phyloP scores from a whole-genome alignment of 1,284 basidiomycete genomes.

The Peniophora sp. region DNA sequence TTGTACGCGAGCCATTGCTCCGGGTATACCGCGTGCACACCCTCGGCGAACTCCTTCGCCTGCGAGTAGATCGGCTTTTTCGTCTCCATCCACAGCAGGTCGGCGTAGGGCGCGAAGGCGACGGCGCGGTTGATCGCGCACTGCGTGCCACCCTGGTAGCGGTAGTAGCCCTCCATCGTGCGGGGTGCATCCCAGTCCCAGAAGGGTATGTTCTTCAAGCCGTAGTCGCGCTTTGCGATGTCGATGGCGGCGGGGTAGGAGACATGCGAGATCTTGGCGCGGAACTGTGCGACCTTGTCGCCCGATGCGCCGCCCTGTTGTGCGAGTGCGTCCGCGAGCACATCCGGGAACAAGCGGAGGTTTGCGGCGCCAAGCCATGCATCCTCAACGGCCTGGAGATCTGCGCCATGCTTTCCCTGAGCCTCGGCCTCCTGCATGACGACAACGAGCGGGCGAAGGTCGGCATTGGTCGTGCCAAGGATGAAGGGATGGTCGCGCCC shows the following conservation, averaged over 20 bases:
- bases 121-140: slow-evolving; percentile 90
- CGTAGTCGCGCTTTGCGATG: slow-evolving; percentile 78
- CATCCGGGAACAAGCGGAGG: slow-evolving; percentile 73
- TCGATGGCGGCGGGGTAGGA: slow-evolving; percentile 67
- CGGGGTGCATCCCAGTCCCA: slow-evolving; percentile 95
- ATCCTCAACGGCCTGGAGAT: slow-evolving; percentile 85
- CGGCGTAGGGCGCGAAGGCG: slow-evolving; percentile 91
- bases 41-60: slow-evolving; percentile 87
- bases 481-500: slow-evolving; percentile 96
- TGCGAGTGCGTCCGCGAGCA: slow-evolving; percentile 67
- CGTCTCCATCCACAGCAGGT: slow-evolving; percentile 97
- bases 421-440: slow-evolving; percentile 83
- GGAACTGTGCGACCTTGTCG: slow-evolving; percentile 47
- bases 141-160: slow-evolving; percentile 94
- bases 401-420: slow-evolving; percentile 71
- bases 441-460: slow-evolving; percentile 57
- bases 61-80: slow-evolving; percentile 93
- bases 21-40: slow-evolving; percentile 76
- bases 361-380: slow-evolving; percentile 76
- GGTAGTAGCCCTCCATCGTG: slow-evolving; percentile 93
- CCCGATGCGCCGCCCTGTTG: slow-evolving; percentile 50
- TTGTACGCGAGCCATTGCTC: slow-evolving; percentile 95
- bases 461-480: slow-evolving; percentile 81
- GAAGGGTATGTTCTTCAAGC: slow-evolving; percentile 63
- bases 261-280: slow-evolving; percentile 50